Conservation (phyloP, 208 protist species). For the Herpetomonas muscarum region DNA sequence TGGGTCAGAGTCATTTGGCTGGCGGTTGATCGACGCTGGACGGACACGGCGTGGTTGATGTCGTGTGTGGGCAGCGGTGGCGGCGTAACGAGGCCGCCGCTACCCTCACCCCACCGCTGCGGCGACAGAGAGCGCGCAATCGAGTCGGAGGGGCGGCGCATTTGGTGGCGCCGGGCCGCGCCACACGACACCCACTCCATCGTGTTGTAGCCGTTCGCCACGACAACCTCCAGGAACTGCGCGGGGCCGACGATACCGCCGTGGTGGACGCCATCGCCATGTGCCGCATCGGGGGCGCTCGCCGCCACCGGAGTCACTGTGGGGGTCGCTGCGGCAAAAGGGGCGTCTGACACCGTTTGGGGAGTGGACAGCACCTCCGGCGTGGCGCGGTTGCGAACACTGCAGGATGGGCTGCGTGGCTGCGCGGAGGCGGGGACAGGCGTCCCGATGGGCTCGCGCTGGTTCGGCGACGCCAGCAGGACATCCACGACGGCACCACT, state of each 20-base stretch:
- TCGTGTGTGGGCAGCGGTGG: neutral
- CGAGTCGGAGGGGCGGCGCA: neutral
- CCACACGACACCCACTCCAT: constrained; percentile 20
- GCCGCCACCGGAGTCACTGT: neutral
- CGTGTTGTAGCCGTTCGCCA: constrained; percentile 18
- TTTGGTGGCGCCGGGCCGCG: constrained; percentile 10
- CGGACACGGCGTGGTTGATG: no score
- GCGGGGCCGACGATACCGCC: neutral
- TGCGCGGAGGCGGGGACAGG: neutral
- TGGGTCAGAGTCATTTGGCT: no score
- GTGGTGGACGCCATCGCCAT: neutral
- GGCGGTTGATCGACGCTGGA: no score
- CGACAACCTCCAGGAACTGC: constrained; percentile 16
- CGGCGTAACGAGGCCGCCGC: neutral
- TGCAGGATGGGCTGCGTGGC: neutral
- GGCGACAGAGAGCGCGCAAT: no score
- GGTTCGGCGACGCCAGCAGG: constrained; percentile 6
- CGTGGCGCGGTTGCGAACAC: neutral
- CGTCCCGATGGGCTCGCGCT: constrained; percentile 1
- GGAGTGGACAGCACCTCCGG: neutral
- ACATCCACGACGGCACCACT: constrained; percentile 7
- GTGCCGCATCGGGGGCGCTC: neutral
- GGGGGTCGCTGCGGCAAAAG: constrained; percentile 1
- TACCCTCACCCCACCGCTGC: neutral
- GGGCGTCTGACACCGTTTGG: neutral